Evolutionary conservation across 2,329 filamentous ascomycete species (phyloP), one percentile per base, ranked within the genome.

Genomic region (Rutstroemia sydowiana): DNA sequence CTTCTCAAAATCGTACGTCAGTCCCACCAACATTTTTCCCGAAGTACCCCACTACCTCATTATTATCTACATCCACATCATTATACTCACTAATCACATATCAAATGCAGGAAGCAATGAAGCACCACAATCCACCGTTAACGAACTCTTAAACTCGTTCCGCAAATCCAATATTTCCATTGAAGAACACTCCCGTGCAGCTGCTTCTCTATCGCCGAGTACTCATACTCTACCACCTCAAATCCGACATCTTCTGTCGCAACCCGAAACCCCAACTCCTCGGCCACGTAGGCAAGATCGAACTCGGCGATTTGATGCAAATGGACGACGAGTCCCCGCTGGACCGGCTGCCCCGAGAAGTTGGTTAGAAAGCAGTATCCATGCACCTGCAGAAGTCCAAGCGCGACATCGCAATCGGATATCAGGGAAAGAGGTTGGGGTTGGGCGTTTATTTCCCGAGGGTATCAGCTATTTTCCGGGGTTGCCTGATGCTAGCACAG

Each of bases 271-370:
- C 26, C 78, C 77, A 21, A 65, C 71, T 9, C 78, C 76, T 26
- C 65, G 66, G 23, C 76, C 77, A 23, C 71, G 78, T 42, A 48
- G 45, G 20, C 55, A 57, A 48, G 46, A 54, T 20, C 56, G 57
- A 51, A 51, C 9, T 14, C 70, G 73, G 40, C 70, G 73, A 48
- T 67, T 75, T 39, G 76, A 76, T 59, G 64, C 64, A 14, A 66
- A 70, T 61, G 77, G 78, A 16, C 70, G 74, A 51, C 72, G 77
- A 51, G 66, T 75, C 18, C 79, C 80, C 9, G 72, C 81, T 2
- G 81, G 81, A 0, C 81, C 81, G 20, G 73, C 79, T 23, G 74
- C 81, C 20, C 81, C 81, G 2, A 71, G 71, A 34, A 82, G 78
- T 61, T 84, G 81, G 81, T 63, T 73, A 51, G 57, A 69, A 54